Evolutionary conservation across 768 basidiomycete genomes (phyloP).

Genomic region (Zangia roseola): DNA sequence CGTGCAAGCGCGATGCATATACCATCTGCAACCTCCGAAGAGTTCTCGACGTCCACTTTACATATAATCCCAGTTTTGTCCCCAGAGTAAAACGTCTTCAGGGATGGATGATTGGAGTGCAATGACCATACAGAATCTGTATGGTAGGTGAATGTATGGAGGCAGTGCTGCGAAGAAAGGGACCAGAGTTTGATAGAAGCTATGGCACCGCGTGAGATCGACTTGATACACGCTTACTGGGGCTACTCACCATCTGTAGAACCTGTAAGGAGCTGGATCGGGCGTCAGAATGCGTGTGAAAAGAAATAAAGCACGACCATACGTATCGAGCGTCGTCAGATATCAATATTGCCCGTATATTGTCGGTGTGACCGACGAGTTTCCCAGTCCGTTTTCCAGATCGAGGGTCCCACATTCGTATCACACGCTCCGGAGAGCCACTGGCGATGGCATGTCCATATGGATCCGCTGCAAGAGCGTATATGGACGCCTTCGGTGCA

Average conservation of each 20-base stretch:
- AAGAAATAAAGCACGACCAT: constrained; percentile 32
- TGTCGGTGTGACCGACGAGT: constrained; percentile 96
- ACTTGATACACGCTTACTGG: neutral
- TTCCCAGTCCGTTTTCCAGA: constrained; percentile 78
- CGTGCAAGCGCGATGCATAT: constrained; percentile 85
- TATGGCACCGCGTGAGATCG: constrained; percentile 25
- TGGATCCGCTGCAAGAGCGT: constrained; percentile 78
- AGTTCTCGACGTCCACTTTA: constrained; percentile 86
- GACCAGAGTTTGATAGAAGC: constrained; percentile 96
- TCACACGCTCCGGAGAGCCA: constrained; percentile 88
- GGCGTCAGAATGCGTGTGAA: constrained; percentile 5
- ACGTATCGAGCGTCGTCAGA: constrained; percentile 92
- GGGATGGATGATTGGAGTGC: constrained; percentile 79
- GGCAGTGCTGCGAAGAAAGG: constrained; percentile 77
- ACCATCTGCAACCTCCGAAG: constrained; percentile 79
- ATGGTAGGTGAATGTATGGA: constrained; percentile 96
- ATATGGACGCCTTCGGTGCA: constrained; percentile 68
- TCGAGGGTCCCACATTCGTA: constrained; percentile 93
- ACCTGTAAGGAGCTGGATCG: constrained; percentile 68
- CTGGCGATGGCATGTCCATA: constrained; percentile 81
- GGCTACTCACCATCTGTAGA: constrained; percentile 62
- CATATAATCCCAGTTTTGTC: constrained; percentile 89
- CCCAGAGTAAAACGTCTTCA: constrained; percentile 92
- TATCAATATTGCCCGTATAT: constrained; percentile 85
- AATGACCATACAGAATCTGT: constrained; percentile 94